Base-by-base conservation (phyloP, 75 land plant genomes). In the Adiantum capillusveneris region DNA sequence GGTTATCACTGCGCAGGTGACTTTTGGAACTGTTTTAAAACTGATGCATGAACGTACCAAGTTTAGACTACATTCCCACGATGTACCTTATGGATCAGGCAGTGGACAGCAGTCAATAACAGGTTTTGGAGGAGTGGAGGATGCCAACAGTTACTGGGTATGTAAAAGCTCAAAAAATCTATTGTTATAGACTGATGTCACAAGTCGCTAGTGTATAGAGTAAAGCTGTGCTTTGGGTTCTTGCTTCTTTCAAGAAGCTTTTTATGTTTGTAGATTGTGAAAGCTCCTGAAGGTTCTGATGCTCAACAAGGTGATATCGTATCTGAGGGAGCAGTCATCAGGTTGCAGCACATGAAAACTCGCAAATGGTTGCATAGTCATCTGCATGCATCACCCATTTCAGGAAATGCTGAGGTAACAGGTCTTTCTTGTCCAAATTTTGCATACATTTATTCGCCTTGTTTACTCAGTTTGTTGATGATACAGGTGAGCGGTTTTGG, bases 101-200 rank as follows among this genome's bases (percentile, higher is more conserved):
- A 92, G 98, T 46, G 98, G 98, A 29, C 96, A 92, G 59, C 98
- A 92, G 48, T 92, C 98, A 6, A 96, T 92, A 1, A 92, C 98
- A 48, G 84, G 84, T 17, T 92, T 88, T 41, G 82, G 89, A 13
- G 68, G 75, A 56, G 98, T 85, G 19, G 84, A 88, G 62, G 98
- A 92, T 71, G 62, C 87, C 5, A 92, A 92, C 53, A 92, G 98
- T 65, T 89, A 92, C 54, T 92, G 98, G 98, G 97, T 91, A 69
- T 57, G 72, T 3, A 34, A 34, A 3, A 5, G 37, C n/a, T n/a
- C n/a, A n/a, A n/a, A n/a, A n/a, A n/a, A n/a, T n/a, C n/a, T n/a
- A n/a, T n/a, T n/a, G n/a, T n/a, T n/a, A n/a, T n/a, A n/a, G n/a
- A n/a, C n/a, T n/a, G n/a, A n/a, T n/a, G n/a, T n/a, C n/a, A n/a